These are phyloP conservation scores for Taxillus chinensis DNA, from an alignment of 164 flowering plant species.

Conservation along the genomic window DNA sequence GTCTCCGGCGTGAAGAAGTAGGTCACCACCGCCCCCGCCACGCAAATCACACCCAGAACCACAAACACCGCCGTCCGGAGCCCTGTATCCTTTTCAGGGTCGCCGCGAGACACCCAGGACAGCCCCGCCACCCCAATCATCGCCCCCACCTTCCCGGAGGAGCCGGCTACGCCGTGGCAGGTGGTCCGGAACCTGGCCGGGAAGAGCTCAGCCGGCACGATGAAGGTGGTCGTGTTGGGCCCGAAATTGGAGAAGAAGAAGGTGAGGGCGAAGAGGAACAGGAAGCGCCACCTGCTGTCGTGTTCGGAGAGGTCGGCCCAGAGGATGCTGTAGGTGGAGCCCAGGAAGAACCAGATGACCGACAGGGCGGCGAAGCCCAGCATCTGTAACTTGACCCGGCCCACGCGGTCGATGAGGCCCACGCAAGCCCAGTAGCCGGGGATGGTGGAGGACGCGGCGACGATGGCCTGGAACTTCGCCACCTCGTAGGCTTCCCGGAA, in stretches of 20 bases:
- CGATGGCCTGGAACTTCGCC: constrained; percentile 35
- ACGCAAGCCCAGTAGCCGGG: constrained; percentile 61
- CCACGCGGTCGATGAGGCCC: constrained; percentile 44
- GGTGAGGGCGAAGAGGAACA: constrained; percentile 38
- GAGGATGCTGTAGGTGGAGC: constrained; percentile 20
- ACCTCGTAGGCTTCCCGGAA: constrained; percentile 24
- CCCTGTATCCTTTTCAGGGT: constrained; percentile 3
- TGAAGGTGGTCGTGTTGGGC: constrained; percentile 64
- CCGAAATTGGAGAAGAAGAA: constrained; percentile 64
- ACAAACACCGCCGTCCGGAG: constrained; percentile 26
- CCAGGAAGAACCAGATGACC: constrained; percentile 23
- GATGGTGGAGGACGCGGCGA: constrained; percentile 40
- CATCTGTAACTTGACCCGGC: constrained; percentile 40
- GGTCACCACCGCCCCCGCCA: constrained; percentile 33
- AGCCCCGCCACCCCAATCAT: constrained; percentile 49
- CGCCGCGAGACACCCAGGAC: constrained; percentile 32
- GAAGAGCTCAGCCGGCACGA: constrained; percentile 62
- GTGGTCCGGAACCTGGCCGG: constrained; percentile 65
- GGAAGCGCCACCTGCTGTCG: constrained; percentile 21
- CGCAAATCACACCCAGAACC: constrained; percentile 31
- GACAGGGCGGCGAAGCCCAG: constrained; percentile 48
- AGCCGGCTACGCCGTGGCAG: constrained; percentile 60
- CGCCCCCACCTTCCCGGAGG: constrained; percentile 57
- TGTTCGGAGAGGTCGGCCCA: constrained; percentile 23
- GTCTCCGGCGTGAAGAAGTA: constrained; percentile 46